Evolutionary conservation across 371 early-diverging fungal genomes (phyloP).

Genomic region (Haplosporangium sp.): DNA sequence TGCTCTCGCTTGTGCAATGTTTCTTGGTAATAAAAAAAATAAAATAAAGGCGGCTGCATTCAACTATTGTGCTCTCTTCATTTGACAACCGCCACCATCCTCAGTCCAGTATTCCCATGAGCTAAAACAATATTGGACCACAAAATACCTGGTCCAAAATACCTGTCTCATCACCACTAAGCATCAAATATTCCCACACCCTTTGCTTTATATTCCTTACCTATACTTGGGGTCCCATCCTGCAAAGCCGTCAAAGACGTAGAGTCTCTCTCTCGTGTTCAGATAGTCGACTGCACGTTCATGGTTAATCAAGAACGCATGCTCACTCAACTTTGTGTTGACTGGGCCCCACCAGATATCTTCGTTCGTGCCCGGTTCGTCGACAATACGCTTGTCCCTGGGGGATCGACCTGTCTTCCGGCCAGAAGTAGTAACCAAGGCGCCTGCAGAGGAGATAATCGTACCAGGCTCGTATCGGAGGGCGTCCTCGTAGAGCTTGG

Average conservation of each 20-base stretch:
- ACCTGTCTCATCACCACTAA: too few species aligned
- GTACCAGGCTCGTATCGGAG: slow-evolving; percentile 89
- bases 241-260: slow-evolving; percentile 94
- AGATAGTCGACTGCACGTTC: slow-evolving; percentile 96
- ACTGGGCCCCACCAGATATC: slow-evolving; percentile 99
- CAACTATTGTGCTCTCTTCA: not conserved
- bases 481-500: slow-evolving; percentile 95
- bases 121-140: too few species aligned
- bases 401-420: slow-evolving; percentile 91
- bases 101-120: too few species aligned
- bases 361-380: slow-evolving; percentile 79
- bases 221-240: slow-evolving; percentile 97
- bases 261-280: slow-evolving; percentile 91
- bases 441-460: slow-evolving; percentile 90
- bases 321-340: slow-evolving; percentile 88
- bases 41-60: not conserved
- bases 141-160: too few species aligned
- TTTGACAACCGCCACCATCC: not conserved
- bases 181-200: not conserved
- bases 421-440: slow-evolving; percentile 91
- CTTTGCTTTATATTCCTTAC: not conserved
- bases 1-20: too few species aligned
- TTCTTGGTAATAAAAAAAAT: too few species aligned
- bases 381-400: slow-evolving; percentile 96
- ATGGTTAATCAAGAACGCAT: slow-evolving; percentile 92